A percentile compares a stretch with the other conserved stretches of the same genome.
These are phyloP conservation scores for Tylopilus sp. DNA, from an alignment of 768 basidiomycete species.

Conservation along the genomic window DNA sequence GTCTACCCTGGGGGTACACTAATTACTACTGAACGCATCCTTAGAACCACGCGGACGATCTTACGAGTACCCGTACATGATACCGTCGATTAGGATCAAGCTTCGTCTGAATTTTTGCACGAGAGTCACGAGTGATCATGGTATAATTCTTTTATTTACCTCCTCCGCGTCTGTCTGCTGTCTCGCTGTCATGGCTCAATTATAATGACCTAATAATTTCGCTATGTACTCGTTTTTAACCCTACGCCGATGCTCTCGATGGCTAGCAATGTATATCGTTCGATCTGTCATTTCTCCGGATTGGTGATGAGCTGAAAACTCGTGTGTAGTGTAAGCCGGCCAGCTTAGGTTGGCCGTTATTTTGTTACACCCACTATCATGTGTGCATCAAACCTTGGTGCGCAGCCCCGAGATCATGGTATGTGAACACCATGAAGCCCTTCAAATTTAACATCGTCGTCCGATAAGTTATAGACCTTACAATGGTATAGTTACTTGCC, in stretches of 20 bases:
- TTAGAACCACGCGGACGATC: slow-evolving; percentile 10
- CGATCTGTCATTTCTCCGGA: not conserved
- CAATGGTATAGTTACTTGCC: no score
- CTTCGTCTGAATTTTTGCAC: slow-evolving; percentile 2
- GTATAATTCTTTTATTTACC: not conserved
- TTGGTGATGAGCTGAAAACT: no score
- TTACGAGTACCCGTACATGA: slow-evolving; percentile 12
- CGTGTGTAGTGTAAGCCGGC: no score
- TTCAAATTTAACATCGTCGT: no score
- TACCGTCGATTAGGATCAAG: slow-evolving; percentile 12
- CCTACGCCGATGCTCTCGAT: not conserved
- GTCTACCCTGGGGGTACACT: slow-evolving; percentile 24
- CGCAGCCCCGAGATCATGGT: no score
- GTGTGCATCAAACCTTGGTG: no score
- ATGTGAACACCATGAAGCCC: no score
- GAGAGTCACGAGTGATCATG: not conserved
- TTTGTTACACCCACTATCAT: no score
- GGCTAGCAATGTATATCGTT: not conserved
- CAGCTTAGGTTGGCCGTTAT: no score
- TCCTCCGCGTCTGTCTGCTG: not conserved
- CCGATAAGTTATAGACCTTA: no score
- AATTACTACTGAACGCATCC: slow-evolving; percentile 16
- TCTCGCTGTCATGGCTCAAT: slow-evolving; percentile 6
- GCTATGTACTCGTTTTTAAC: slow-evolving; percentile 5
- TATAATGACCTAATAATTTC: slow-evolving; percentile 12